Percentiles rank a stretch among this genome's conserved stretches.
Conservation (phyloP, 768 basidiomycete genomes). For the Ramaria sp. region DNA sequence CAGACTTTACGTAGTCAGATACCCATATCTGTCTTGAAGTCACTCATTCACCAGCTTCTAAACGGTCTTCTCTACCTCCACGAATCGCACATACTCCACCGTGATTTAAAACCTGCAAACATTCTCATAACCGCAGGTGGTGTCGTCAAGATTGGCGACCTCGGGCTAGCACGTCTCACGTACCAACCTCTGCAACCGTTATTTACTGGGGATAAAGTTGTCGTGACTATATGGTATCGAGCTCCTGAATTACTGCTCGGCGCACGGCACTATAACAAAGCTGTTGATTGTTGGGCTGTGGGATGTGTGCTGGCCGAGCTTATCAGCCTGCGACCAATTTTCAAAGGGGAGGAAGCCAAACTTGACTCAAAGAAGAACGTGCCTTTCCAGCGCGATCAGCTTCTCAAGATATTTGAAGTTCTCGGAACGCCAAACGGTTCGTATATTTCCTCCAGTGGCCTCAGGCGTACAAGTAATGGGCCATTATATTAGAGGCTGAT, state of each 20-base stretch:
- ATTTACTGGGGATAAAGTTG: conserved; percentile 93
- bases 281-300: conserved; percentile 95
- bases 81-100: conserved; percentile 89
- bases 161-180: conserved; percentile 86
- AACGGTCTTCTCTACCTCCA: conserved; percentile 95
- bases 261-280: conserved; percentile 95
- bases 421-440: conserved; percentile 80
- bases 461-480: background rate
- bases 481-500: conserved; percentile 48
- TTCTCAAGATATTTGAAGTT: conserved; percentile 93
- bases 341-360: conserved; percentile 99
- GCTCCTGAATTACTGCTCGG: conserved; percentile 94
- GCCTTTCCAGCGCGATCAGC: conserved; percentile 93
- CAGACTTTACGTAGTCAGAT: conserved; percentile 77
- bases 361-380: conserved; percentile 94
- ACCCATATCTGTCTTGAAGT: conserved; percentile 73
- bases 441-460: conserved; percentile 14
- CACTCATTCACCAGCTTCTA: conserved; percentile 86
- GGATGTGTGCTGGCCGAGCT: conserved; percentile 97
- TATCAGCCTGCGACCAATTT: conserved; percentile 87
- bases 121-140: conserved; percentile 88
- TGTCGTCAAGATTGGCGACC: conserved; percentile 95
- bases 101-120: conserved; percentile 97
- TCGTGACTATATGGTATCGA: conserved; percentile 99
- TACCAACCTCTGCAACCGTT: conserved; percentile 87